A percentile compares a stretch with the other conserved stretches of the same genome.
These are phyloP conservation scores for Castanospermum australe DNA, from an alignment of 306 rosid genomes.

Conservation along the genomic window DNA sequence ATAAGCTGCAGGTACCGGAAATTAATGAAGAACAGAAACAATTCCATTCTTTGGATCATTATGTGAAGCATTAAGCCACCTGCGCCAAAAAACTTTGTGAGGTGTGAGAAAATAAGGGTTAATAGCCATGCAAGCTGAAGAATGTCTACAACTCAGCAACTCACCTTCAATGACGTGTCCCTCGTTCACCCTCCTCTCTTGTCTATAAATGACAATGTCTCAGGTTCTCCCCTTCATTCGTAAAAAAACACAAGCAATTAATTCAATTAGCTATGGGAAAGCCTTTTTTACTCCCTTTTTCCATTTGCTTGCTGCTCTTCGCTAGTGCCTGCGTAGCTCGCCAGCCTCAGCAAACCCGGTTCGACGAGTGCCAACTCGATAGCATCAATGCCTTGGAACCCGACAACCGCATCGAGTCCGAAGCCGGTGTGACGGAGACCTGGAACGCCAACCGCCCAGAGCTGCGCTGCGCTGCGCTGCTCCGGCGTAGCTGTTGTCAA, in stretches of 20 bases:
- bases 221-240: neutral
- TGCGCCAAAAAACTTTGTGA: slow-evolving; percentile 12
- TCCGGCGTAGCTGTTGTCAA: slow-evolving; percentile 24
- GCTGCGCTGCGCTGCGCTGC: neutral
- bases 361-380: slow-evolving; percentile 26
- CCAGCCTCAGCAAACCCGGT: neutral
- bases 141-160: slow-evolving; percentile 27
- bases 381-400: slow-evolving; percentile 21
- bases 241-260: too few relatives aligned
- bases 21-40: neutral
- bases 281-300: slow-evolving; percentile 19
- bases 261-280: slow-evolving; percentile 42
- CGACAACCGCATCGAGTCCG: slow-evolving; percentile 21
- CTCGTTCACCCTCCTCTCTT: neutral
- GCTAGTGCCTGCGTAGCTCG: slow-evolving; percentile 29
- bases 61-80: neutral
- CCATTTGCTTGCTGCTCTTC: slow-evolving; percentile 28
- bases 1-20: neutral
- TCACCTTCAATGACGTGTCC: slow-evolving; percentile 29
- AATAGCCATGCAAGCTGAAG: slow-evolving; percentile 42
- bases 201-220: neutral
- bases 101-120: slow-evolving; percentile 32
- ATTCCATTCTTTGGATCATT: neutral
- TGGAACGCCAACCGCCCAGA: slow-evolving; percentile 32
- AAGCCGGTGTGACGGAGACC: slow-evolving; percentile 34